phyloP scores from a whole-genome alignment of 805 yeast genomes.

The Teunomyces tritomae region DNA sequence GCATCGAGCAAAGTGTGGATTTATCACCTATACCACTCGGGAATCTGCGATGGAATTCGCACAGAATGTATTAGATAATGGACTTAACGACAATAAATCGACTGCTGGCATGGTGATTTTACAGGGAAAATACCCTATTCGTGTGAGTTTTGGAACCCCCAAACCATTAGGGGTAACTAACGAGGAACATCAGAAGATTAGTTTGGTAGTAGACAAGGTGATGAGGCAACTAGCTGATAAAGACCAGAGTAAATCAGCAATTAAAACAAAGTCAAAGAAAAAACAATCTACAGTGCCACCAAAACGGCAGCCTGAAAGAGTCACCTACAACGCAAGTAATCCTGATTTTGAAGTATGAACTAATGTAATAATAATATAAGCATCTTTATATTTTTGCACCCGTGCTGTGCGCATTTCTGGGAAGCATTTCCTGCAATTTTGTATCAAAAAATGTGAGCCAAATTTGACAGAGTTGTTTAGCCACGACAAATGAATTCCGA shows the following conservation, averaged over 20 bases:
- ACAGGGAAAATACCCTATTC: slow-evolving; percentile 40
- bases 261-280: neutral
- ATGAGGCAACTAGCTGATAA: slow-evolving; percentile 51
- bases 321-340: neutral
- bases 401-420: neutral
- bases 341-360: neutral
- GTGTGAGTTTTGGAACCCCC: slow-evolving; percentile 57
- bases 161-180: slow-evolving; percentile 39
- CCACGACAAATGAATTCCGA: slow-evolving; percentile 19
- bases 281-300: neutral
- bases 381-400: neutral
- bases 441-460: no score
- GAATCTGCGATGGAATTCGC: slow-evolving; percentile 49
- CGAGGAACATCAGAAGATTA: slow-evolving; percentile 47
- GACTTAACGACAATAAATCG: slow-evolving; percentile 20
- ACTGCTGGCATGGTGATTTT: slow-evolving; percentile 32
- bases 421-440: neutral
- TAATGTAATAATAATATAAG: neutral
- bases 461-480: no score
- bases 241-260: slow-evolving; percentile 16
- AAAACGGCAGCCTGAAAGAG: neutral
- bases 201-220: slow-evolving; percentile 50
- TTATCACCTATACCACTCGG: slow-evolving; percentile 50
- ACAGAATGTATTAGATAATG: slow-evolving; percentile 17
- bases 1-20: slow-evolving; percentile 65